Evolutionary conservation across 345 rosid genomes (phyloP), one percentile per base, ranked within the genome.

Genomic region (Clausena lansium): DNA sequence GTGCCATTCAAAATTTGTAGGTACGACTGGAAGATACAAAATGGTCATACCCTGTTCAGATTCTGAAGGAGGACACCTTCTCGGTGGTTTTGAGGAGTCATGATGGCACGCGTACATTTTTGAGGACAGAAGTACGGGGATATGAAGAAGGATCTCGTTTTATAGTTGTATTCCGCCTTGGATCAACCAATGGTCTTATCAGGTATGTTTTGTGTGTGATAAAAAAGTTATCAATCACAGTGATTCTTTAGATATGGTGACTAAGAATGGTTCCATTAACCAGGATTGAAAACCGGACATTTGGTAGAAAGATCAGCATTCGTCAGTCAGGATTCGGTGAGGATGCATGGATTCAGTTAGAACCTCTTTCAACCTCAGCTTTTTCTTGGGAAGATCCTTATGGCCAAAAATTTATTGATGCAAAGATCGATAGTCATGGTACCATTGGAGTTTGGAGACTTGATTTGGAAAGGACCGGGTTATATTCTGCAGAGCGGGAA

Each of bases 121-220:
- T 96, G 81, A 89, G 87, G 78, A 87, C 88, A 70, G 99, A 94
- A 84, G 86, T 96, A 79, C 97, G 99, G 19, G 99, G 98, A 69
- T 94, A 85, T 84, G 99, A 96, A 87, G 99, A 96, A 88, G 99
- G 99, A 78, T 96, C 99, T 17, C 97, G 99, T 54, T 94, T 96
- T 83, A 81, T 91, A 64, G 93, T 94, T 78, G 97, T 96, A 54
- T 96, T 96, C 71, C 97, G 98, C 68, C 87, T 85, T 72, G 99
- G 98, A 70, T 89, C 95, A 80, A 81, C 83, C 59, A 84, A 83
- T 77, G 98, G 97, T 85, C 99, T 97, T 75, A 82, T 96, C 86
- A 96, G 99, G 99, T 92, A 84, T 60, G 52, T 60, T 45, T 70
- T 28, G 32, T 75, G 20, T 62, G 4, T 60, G n/a, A 38, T 27